Evolutionary conservation across 2,329 filamentous ascomycete species (phyloP), one percentile per base, ranked within the genome.

Genomic region (Mycosphaerella sp.): DNA sequence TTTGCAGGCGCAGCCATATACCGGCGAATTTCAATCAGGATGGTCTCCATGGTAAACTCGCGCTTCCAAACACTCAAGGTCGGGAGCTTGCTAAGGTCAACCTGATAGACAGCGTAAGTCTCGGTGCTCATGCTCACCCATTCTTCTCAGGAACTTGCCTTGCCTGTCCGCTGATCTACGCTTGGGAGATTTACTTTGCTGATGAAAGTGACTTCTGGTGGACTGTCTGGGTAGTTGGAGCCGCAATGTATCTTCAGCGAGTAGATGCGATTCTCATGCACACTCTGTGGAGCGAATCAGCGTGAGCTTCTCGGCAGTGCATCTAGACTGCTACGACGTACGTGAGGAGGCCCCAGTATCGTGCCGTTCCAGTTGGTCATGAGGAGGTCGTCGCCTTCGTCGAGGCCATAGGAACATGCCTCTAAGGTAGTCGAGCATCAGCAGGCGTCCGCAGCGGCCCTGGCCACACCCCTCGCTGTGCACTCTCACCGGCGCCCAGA

Each of bases 351-450:
- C 1, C 93, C 93, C 44, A 96, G 83, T 60, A 98, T 97, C 13
- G 93, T 98, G 65, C 91, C 93, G 66, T 95, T 95, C 93, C 93
- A 98, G 77, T 96, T 89, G 58, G 87, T 91, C 90, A 98, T 95
- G 71, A 93, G 81, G 59, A 96, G 80, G 66, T 98, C 93, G 67
- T 96, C 90, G 42, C 87, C 85, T 70, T 97, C 89, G 59, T 91
- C 89, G 50, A 98, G 81, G 64, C 93, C 93, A 64, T 97, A 97
- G 40, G 93, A 97, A 75, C 91, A 97, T 56, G 90, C 90, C 75
- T 97, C 93, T 93, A n/a, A n/a, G n/a, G n/a, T n/a, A 62, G 50
- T 6, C 40, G 18, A 16, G 17, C 32, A 43, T 59, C 53, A 60
- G 54, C 17, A 25, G n/a, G 27, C 10, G 36, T 4, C 54, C 6